Base-by-base conservation (phyloP, 2,329 filamentous ascomycete genomes). In the Stachybotrys elegans region DNA sequence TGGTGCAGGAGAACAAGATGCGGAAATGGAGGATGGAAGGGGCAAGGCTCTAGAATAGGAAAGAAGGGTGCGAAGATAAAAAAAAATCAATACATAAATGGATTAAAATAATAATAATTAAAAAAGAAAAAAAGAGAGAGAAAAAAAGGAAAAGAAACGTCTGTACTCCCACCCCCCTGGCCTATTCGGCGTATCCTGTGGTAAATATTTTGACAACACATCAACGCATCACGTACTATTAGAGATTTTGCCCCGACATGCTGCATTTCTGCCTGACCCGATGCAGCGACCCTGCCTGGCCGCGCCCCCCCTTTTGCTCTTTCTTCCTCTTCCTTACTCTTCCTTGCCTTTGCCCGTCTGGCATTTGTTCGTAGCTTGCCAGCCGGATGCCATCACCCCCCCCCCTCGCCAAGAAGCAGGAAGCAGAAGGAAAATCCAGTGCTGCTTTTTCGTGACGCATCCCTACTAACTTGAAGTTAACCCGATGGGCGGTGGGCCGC, bases 181-280 rank as follows among this genome's bases (percentile, higher is more conserved):
- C 50, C 48, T 48, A 45, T 45, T 61, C 57, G 58, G 55, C 40
- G 39, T 48, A 57, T 63, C 46, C 47, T 62, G 50, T 65, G 59
- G 62, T 51, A 49, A 49, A 57, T 51, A 55, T 59, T 57, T 65
- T 75, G 73, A 74, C 72, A 75, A 73, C 72, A 66, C 70, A 75
- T 73, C 70, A 70, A 60, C 65, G 57, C 60, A 57, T 59, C 44
- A 43, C 37, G 52, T 49, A 22, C 35, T 52, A 52, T 53, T n/a
- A n/a, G n/a, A n/a, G n/a, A n/a, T n/a, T n/a, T 49, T 52, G 50
- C 14, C 52, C 56, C 55, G 56, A 57, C 55, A 51, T 45, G 53
- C 51, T 58, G 55, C 52, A 56, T 43, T 53, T 57, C 54, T 57
- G 51, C 52, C 57, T 53, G 56, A 61, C 56, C 59, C 56, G 52